These are phyloP conservation scores for Aspergillus avenaceus DNA, from an alignment of 495 filamentous ascomycete genomes.

Conservation along the genomic window DNA sequence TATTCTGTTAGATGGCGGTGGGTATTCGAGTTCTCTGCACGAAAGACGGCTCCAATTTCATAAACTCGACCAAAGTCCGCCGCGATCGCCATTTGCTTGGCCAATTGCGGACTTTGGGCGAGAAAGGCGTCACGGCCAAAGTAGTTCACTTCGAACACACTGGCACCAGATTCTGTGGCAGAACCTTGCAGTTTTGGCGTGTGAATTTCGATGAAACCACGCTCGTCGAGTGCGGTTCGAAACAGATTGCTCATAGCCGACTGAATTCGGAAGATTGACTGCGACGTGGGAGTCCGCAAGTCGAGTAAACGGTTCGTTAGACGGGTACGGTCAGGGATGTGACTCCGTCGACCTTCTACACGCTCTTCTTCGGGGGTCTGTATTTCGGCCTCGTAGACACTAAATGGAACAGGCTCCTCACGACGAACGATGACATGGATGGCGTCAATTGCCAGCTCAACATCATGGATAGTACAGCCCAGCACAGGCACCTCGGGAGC, in stretches of 20 bases:
- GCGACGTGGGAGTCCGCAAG: conserved; percentile 77
- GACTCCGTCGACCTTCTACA: conserved; percentile 42
- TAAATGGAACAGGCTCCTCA: conserved; percentile 58
- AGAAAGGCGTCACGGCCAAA: conserved; percentile 79
- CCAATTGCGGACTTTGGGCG: conserved; percentile 88
- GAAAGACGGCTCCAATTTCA: conserved; percentile 84
- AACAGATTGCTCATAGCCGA: conserved; percentile 76
- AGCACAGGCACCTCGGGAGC: conserved; percentile 55
- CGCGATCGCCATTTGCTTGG: conserved; percentile 91
- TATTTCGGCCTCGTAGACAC: conserved; percentile 60
- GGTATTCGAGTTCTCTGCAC: conserved; percentile 92
- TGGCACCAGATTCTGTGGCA: conserved; percentile 86
- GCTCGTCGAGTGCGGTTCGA: conserved; percentile 63
- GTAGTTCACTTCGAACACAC: conserved; percentile 85
- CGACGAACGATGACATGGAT: conserved; percentile 52
- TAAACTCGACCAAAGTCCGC: conserved; percentile 85
- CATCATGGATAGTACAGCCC: conserved; percentile 53
- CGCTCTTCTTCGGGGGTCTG: conserved; percentile 41
- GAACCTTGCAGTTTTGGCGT: conserved; percentile 83
- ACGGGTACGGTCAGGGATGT: conserved; percentile 68
- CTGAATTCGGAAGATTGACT: conserved; percentile 78
- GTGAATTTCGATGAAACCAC: conserved; percentile 83
- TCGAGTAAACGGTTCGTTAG: conserved; percentile 83
- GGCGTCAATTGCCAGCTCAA: conserved; percentile 44
- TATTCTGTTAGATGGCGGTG: conserved; percentile 95